These are phyloP conservation scores for Colletotrichum sp. DNA, from an alignment of 2,329 filamentous ascomycete genomes.

Conservation along the genomic window DNA sequence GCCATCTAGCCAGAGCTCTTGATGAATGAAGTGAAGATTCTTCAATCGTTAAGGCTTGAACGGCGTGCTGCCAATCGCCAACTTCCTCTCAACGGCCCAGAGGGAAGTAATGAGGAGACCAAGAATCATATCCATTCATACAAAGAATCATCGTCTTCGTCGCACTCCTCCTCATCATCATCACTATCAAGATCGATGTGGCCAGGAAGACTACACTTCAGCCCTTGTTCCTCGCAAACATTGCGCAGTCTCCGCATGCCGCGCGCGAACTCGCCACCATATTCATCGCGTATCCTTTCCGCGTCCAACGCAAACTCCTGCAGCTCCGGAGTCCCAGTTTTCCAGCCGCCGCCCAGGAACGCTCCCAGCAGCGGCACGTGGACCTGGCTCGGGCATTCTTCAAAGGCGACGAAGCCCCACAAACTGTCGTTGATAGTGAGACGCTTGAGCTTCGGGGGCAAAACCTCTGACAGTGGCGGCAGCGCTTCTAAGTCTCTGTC, in stretches of 20 bases:
- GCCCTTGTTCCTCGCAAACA: neutral
- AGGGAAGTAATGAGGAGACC: neutral
- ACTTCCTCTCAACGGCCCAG: neutral
- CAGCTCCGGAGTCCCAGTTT: neutral
- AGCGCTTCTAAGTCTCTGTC: neutral
- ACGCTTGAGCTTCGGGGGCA: neutral
- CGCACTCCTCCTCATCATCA: neutral
- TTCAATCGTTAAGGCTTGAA: neutral
- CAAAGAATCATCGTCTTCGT: neutral
- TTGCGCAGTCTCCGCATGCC: neutral
- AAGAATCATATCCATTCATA: neutral
- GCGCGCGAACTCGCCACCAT: neutral
- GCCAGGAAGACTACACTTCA: neutral
- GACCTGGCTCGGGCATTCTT: neutral
- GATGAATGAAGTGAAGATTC: neutral
- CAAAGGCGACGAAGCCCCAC: neutral
- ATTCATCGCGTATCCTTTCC: fast-evolving
- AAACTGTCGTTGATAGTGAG: neutral
- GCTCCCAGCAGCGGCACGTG: neutral
- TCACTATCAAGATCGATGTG: neutral
- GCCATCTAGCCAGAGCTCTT: neutral
- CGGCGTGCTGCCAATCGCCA: neutral
- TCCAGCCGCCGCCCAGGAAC: neutral
- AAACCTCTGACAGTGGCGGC: neutral
- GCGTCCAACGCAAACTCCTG: neutral